phyloP scores from a whole-genome alignment of 1,284 basidiomycete genomes.

The Bjerkandera adusta region DNA sequence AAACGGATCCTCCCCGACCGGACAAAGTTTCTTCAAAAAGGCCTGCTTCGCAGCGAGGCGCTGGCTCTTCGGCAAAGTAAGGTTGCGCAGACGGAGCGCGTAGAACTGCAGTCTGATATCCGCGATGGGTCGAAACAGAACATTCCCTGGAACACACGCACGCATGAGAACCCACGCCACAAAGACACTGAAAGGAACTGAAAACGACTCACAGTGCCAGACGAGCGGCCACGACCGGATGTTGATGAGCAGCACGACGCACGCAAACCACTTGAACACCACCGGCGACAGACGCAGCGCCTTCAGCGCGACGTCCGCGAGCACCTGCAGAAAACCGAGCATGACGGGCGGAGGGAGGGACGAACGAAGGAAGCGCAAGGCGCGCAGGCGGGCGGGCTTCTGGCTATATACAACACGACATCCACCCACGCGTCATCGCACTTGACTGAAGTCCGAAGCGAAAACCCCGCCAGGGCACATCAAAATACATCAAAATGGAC shows the following conservation, averaged over 20 bases:
- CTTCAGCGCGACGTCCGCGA: background rate
- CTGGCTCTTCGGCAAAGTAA: slow-evolving; percentile 37
- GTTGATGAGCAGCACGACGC: slow-evolving; percentile 48
- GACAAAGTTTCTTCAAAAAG: slow-evolving; percentile 44
- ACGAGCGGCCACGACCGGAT: slow-evolving; percentile 54
- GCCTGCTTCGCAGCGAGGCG: slow-evolving; percentile 30
- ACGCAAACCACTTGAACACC: slow-evolving; percentile 24
- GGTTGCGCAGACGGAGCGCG: slow-evolving; percentile 35
- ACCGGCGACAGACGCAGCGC: slow-evolving; percentile 1
- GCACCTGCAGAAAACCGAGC: background rate
- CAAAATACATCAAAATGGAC: too few species aligned
- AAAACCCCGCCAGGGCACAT: too few species aligned
- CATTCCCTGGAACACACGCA: slow-evolving; percentile 39
- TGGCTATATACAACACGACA: slow-evolving; percentile 9
- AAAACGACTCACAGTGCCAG: slow-evolving; percentile 60
- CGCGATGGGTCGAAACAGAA: slow-evolving; percentile 53
- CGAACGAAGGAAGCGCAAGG: background rate
- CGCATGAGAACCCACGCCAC: too few species aligned
- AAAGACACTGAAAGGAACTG: background rate
- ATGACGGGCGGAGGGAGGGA: background rate
- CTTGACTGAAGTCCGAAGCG: too few species aligned
- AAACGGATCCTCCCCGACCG: slow-evolving; percentile 59
- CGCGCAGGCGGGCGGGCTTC: background rate
- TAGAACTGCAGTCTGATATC: slow-evolving; percentile 34
- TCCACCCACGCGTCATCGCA: too few species aligned